Percentiles rank a stretch among this genome's conserved stretches.
Conservation (phyloP, 2,329 filamentous ascomycete genomes). For the Verticillium nubilum region DNA sequence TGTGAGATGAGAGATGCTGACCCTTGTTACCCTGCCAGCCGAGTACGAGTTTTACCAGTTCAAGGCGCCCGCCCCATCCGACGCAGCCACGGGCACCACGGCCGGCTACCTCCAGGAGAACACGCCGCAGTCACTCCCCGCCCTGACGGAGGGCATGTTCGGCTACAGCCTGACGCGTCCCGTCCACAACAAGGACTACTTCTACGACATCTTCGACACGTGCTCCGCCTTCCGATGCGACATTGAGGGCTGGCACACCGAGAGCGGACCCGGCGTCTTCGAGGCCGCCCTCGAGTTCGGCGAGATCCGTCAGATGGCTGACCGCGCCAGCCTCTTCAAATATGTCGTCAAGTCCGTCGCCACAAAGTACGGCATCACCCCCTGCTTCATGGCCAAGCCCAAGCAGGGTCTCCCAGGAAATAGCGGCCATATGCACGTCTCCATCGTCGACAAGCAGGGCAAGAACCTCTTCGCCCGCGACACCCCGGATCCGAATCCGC, state of each 20-base stretch:
- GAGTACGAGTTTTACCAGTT: constrained; percentile 97
- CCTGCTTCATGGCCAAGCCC: constrained; percentile 98
- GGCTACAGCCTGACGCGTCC: constrained; percentile 86
- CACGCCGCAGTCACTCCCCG: constrained; percentile 65
- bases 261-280: constrained; percentile 89
- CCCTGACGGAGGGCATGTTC: constrained; percentile 91
- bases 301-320: constrained; percentile 84
- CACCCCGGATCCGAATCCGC: constrained; percentile 51
- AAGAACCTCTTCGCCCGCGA: constrained; percentile 72
- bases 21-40: constrained; percentile 41
- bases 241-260: constrained; percentile 94
- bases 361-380: constrained; percentile 83
- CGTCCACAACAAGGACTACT: constrained; percentile 87
- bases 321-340: constrained; percentile 90
- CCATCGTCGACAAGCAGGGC: constrained; percentile 72
- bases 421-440: constrained; percentile 93
- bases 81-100: constrained; percentile 58
- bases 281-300: constrained; percentile 92
- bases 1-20: too few relatives aligned
- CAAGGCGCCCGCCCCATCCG: constrained; percentile 53
- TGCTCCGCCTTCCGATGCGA: constrained; percentile 73
- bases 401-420: constrained; percentile 87
- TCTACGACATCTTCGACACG: constrained; percentile 78
- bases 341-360: constrained; percentile 87
- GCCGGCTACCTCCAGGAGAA: constrained; percentile 71